Evolutionary conservation across 164 flowering plant species (phyloP), one percentile per base, ranked within the genome.

Genomic region (Buxus sempervirens): DNA sequence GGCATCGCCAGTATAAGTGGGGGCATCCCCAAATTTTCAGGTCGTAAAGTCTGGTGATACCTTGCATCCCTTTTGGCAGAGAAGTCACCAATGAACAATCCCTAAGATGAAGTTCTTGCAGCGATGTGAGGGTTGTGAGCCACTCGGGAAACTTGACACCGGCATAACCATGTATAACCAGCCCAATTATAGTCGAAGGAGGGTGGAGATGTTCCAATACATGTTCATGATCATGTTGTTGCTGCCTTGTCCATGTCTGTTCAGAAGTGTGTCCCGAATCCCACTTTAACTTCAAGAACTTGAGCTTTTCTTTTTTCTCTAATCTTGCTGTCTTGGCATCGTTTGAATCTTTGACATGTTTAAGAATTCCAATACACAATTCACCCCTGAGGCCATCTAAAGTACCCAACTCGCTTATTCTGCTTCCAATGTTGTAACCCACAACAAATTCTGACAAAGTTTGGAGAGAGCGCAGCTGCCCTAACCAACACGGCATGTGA

Each of bases 181-280:
- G 38, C 0, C 54, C 67, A 6, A 26, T 25, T 20, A 81, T 41
- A 1, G 2, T 14, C 63, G 78, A 38, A 27, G 75, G 73, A 19
- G 84, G 82, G 18, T 75, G 20, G n/a, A 79, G 77, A 21, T 60
- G 10, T 9, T 42, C 20, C 16, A 79, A 32, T 32, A 32, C 38
- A 32, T 3, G 65, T 19, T 66, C 22, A 5, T 71, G 62, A 18
- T 54, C 61, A 10, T 19, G 16, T 18, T 58, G 48, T 4, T 58
- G 38, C n/a, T n/a, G n/a, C n/a, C n/a, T 32, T 32, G 38, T 32
- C 3, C 38, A 32, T 32, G 5, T 32, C 38, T 32, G 38, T 45
- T 10, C n/a, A n/a, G 16, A 32, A 7, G 38, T 36, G 26, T 25
- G 18, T 23, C 15, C 8, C 10, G 5, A 3, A 9, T 14, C 16